phyloP scores from a whole-genome alignment of 108 stramenopile species.

The Skeletonema menzelii region DNA sequence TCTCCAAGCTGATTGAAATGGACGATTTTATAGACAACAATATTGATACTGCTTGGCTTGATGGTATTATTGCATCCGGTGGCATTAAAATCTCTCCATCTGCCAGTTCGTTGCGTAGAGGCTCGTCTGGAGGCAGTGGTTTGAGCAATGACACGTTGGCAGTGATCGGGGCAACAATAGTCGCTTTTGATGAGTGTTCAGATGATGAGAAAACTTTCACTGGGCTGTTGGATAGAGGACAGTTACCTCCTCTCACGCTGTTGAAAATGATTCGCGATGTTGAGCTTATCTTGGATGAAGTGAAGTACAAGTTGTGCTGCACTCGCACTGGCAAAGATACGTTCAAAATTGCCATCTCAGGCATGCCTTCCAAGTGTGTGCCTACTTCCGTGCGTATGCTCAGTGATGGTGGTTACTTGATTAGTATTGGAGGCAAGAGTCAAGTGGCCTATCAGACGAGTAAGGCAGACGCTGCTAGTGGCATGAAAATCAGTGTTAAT shows the following conservation, averaged over 20 bases:
- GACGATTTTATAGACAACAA: constrained; percentile 93
- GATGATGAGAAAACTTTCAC: constrained; percentile 73
- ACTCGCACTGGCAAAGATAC: constrained; percentile 68
- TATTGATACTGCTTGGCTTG: constrained; percentile 99
- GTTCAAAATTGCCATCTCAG: constrained; percentile 60
- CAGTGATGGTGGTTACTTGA: constrained; percentile 96
- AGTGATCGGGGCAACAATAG: constrained; percentile 77
- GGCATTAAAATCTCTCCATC: constrained; percentile 30
- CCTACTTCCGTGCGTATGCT: constrained; percentile 84
- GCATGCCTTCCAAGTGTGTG: constrained; percentile 49
- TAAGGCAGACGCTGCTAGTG: constrained; percentile 69
- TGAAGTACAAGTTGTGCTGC: constrained; percentile 90
- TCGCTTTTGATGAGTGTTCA: constrained; percentile 66
- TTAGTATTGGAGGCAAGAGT: constrained; percentile 87
- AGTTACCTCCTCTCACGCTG: constrained; percentile 83
- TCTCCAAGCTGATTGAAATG: constrained; percentile 93
- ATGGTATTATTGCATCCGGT: constrained; percentile 88
- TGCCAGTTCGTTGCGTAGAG: not conserved
- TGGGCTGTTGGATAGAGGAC: constrained; percentile 83
- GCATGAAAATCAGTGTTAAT: constrained; percentile 86
- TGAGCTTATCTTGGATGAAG: constrained; percentile 91
- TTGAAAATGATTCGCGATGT: constrained; percentile 78
- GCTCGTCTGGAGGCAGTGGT: not conserved
- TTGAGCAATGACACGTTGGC: constrained; percentile 64
- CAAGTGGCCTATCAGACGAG: constrained; percentile 92